These are phyloP conservation scores for Zygotorulaspora mrakii DNA, from an alignment of 1,139 yeast species.

Conservation along the genomic window DNA sequence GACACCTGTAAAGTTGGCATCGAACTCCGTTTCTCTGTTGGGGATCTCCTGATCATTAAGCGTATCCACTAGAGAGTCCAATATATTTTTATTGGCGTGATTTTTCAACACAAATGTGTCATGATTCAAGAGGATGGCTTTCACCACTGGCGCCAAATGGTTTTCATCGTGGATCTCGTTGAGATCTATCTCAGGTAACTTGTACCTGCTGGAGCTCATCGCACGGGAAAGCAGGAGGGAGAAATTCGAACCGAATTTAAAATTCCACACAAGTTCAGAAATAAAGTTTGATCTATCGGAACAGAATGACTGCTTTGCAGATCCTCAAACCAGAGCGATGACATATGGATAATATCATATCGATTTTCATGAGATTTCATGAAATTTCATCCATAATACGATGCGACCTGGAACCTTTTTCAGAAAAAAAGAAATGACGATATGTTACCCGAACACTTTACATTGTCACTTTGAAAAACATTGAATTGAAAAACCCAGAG, in stretches of 20 bases:
- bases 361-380: constrained; percentile 8
- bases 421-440: too few relatives aligned
- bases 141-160: constrained; percentile 26
- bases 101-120: constrained; percentile 33
- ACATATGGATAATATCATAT: neutral
- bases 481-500: too few relatives aligned
- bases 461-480: too few relatives aligned
- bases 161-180: constrained; percentile 26
- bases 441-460: too few relatives aligned
- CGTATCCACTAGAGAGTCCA: constrained; percentile 17
- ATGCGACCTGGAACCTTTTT: too few relatives aligned
- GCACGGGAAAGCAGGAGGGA: too few relatives aligned
- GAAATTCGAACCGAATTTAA: too few relatives aligned
- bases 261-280: too few relatives aligned
- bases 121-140: constrained; percentile 20
- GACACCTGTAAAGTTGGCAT: constrained; percentile 31
- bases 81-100: constrained; percentile 27
- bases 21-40: constrained; percentile 23
- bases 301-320: too few relatives aligned
- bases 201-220: constrained; percentile 7
- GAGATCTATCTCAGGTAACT: constrained; percentile 28
- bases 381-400: constrained; percentile 2
- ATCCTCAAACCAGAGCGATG: too few relatives aligned
- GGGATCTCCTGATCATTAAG: constrained; percentile 15
- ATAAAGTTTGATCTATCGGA: too few relatives aligned